phyloP scores from a whole-genome alignment of 164 flowering plant species.

The Malania oleifera region DNA sequence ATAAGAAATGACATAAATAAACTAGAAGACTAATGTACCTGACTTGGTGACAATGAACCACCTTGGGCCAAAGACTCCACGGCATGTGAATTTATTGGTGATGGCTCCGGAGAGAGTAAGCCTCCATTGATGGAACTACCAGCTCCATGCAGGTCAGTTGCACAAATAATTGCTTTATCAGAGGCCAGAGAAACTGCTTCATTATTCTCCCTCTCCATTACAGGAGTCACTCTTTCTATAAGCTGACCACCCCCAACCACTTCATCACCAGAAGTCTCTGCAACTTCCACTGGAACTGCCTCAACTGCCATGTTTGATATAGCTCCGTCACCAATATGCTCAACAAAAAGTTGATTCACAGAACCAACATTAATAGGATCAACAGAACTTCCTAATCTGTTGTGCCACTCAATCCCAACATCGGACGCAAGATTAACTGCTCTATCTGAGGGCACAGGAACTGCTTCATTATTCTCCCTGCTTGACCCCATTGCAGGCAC shows the following conservation, averaged over 20 bases:
- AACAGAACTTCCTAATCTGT: neutral
- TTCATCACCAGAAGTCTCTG: conserved; percentile 14
- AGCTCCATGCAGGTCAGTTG: conserved; percentile 5
- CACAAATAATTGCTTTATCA: conserved; percentile 5
- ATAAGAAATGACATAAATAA: too few relatives aligned
- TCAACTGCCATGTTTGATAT: conserved; percentile 2
- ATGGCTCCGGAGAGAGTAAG: conserved; percentile 5
- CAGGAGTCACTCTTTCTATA: conserved; percentile 6
- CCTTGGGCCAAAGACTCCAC: conserved; percentile 10
- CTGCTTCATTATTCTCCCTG: conserved; percentile 12
- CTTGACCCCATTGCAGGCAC: neutral
- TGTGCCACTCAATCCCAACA: conserved; percentile 9
- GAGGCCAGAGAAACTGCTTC: conserved; percentile 8
- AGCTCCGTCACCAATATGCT: conserved; percentile 8
- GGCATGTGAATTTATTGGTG: conserved; percentile 1
- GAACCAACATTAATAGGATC: conserved; percentile 3
- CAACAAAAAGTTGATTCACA: conserved; percentile 2
- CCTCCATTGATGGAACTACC: conserved; percentile 2
- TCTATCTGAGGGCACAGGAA: conserved; percentile 8
- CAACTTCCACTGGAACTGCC: neutral
- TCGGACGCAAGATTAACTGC: too few relatives aligned
- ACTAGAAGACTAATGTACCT: conserved; percentile 20
- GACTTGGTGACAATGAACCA: conserved; percentile 13
- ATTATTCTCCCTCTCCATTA: conserved; percentile 7
- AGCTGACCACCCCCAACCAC: conserved; percentile 2